phyloP scores from a whole-genome alignment of 2,329 filamentous ascomycete genomes.

The Ascochyta fabae region DNA sequence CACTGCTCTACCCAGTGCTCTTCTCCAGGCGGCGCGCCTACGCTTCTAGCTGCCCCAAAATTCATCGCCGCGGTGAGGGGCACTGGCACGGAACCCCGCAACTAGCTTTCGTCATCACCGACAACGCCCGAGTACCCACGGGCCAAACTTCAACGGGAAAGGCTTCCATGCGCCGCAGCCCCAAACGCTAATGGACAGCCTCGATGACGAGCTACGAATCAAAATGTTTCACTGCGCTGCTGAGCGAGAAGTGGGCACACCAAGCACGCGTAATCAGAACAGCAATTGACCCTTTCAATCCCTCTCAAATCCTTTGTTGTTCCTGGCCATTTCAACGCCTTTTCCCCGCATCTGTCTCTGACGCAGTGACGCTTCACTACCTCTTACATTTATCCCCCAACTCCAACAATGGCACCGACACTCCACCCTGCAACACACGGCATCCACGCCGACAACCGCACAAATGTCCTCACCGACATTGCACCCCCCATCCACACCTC shows the following conservation, averaged over 20 bases:
- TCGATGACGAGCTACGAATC: neutral
- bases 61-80: slow-evolving; percentile 29
- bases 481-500: slow-evolving; percentile 89
- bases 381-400: neutral
- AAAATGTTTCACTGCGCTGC: no score
- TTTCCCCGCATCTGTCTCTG: neutral
- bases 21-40: neutral
- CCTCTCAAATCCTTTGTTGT: neutral
- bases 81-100: slow-evolving; percentile 33
- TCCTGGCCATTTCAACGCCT: neutral
- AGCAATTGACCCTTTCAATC: neutral
- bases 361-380: neutral
- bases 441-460: slow-evolving; percentile 81
- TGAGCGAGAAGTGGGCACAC: slow-evolving; percentile 25
- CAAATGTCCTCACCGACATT: slow-evolving; percentile 78
- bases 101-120: slow-evolving; percentile 27
- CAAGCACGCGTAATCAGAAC: neutral
- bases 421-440: slow-evolving; percentile 70
- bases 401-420: slow-evolving; percentile 13
- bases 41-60: slow-evolving; percentile 18
- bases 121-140: slow-evolving; percentile 6
- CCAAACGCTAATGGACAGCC: slow-evolving; percentile 8
- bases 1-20: neutral
- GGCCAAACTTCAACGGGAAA: slow-evolving; percentile 12
- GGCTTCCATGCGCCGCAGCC: slow-evolving; percentile 8